Evolutionary conservation across 371 early-diverging fungal genomes (phyloP), one percentile per base, ranked within the genome.

Genomic region (Mucor saturninus): DNA sequence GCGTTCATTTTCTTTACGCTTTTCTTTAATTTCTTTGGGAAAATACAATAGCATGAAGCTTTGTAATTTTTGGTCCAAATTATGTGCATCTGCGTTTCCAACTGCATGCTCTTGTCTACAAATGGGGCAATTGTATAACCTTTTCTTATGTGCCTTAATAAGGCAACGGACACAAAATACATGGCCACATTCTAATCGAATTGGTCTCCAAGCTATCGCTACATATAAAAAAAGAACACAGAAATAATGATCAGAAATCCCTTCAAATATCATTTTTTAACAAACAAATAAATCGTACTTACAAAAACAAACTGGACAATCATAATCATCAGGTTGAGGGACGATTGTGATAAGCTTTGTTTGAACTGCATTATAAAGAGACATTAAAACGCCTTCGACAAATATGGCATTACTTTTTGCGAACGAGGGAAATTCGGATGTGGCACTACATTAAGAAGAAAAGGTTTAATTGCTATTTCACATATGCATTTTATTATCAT

Each of bases 81-180:
- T 84, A 21, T 63, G 57, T 13, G 83, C 80, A 55, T 86, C 79
- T 0, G 91, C 93, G 9, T 81, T 79, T 31, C 70, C 69, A 0
- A 92, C 79, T 11, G 91, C 88, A 53, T 75, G 71, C 21, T 76
- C 65, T 21, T 80, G 67, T 29, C 93, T 84, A 56, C 93, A 92
- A 5, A 92, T 60, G 2, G 92, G 92, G 59, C 93, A 92, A 64
- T 89, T 72, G 30, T 71, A 68, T 67, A 90, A 76, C 4, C 75
- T 71, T 35, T 84, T 77, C 5, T 73, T 65, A 26, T 85, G 84
- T 1, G 92, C 89, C 56, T 90, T 88, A 57, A 92, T 80, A 35
- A 91, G 54, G 54, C 93, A 92, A 0, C 89, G 84, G 11, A 89
- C 83, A 64, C 93, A 92, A 60, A 89, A 92, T 7, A 89, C 77